A percentile compares a stretch with the other conserved stretches of the same genome.
These are phyloP conservation scores for Tricholoma terreum DNA, from an alignment of 768 basidiomycete genomes.

Conservation along the genomic window DNA sequence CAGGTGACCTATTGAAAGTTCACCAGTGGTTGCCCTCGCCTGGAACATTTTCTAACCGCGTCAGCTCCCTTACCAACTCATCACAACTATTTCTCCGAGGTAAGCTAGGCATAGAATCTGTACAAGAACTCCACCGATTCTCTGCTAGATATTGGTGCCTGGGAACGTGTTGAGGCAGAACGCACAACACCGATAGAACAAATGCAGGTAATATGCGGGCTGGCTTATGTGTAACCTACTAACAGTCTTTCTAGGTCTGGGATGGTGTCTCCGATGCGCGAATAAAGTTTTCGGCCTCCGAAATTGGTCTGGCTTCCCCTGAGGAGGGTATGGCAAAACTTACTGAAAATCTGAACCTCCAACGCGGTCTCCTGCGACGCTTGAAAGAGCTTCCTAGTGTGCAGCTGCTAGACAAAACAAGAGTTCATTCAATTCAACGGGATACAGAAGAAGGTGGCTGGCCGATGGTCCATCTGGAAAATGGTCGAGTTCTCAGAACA, in stretches of 20 bases:
- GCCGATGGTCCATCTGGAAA: slow-evolving; percentile 77
- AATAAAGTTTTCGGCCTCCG: slow-evolving; percentile 63
- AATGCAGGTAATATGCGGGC: slow-evolving; percentile 66
- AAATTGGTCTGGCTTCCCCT: slow-evolving; percentile 32
- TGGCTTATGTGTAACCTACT: slow-evolving; percentile 1
- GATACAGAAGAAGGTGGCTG: slow-evolving; percentile 60
- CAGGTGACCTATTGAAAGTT: slow-evolving; percentile 67
- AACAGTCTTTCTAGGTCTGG: slow-evolving; percentile 63
- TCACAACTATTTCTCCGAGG: slow-evolving; percentile 68
- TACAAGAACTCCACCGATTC: background rate
- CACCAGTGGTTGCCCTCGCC: slow-evolving; percentile 59
- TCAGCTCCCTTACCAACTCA: slow-evolving; percentile 79
- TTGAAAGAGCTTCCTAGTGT: slow-evolving; percentile 53
- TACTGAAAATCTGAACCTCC: slow-evolving; percentile 92
- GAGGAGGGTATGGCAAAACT: slow-evolving; percentile 68
- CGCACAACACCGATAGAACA: slow-evolving; percentile 75
- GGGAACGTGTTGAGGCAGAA: slow-evolving; percentile 65
- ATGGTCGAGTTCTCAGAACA: slow-evolving; percentile 61
- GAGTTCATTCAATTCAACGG: slow-evolving; percentile 66
- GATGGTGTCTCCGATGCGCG: slow-evolving; percentile 84
- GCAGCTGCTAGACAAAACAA: slow-evolving; percentile 66
- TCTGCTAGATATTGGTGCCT: slow-evolving; percentile 72
- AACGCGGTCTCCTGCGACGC: slow-evolving; percentile 73
- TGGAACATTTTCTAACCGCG: slow-evolving; percentile 72
- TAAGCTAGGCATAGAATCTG: slow-evolving; percentile 25